phyloP scores from a whole-genome alignment of 1,284 basidiomycete genomes.

The Austroboletus niveus region DNA sequence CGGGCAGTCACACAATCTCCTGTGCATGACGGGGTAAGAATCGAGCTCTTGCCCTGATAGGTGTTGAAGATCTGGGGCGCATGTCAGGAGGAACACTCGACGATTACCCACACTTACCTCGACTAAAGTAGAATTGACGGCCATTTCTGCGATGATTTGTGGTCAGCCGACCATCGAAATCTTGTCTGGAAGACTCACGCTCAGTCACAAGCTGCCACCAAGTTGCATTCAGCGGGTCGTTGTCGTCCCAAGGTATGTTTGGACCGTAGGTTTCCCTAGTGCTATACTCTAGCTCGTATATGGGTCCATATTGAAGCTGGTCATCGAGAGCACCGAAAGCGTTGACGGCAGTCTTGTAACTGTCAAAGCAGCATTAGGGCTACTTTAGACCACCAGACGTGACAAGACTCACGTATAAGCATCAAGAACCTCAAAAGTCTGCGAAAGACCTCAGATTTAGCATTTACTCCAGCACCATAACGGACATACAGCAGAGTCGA shows the following conservation, averaged over 20 bases:
- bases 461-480: background rate
- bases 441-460: conserved; percentile 1
- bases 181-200: conserved; percentile 39
- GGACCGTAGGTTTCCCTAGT: conserved; percentile 67
- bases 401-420: conserved; percentile 59
- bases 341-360: conserved; percentile 64
- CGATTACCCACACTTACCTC: conserved; percentile 39
- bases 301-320: conserved; percentile 59
- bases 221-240: conserved; percentile 77
- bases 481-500: conserved; percentile 62
- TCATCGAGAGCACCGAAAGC: conserved; percentile 53
- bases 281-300: conserved; percentile 69
- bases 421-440: conserved; percentile 75
- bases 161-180: background rate
- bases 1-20: conserved; percentile 62
- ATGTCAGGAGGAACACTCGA: conserved; percentile 9
- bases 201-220: conserved; percentile 85
- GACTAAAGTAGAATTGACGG: conserved; percentile 55
- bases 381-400: background rate
- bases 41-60: conserved; percentile 70
- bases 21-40: conserved; percentile 54
- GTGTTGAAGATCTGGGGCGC: conserved; percentile 57
- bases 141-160: conserved; percentile 51
- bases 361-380: conserved; percentile 22
- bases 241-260: conserved; percentile 61